Conservation (phyloP, 2,329 filamentous ascomycete genomes). For the Zymoseptoria passerinii region DNA sequence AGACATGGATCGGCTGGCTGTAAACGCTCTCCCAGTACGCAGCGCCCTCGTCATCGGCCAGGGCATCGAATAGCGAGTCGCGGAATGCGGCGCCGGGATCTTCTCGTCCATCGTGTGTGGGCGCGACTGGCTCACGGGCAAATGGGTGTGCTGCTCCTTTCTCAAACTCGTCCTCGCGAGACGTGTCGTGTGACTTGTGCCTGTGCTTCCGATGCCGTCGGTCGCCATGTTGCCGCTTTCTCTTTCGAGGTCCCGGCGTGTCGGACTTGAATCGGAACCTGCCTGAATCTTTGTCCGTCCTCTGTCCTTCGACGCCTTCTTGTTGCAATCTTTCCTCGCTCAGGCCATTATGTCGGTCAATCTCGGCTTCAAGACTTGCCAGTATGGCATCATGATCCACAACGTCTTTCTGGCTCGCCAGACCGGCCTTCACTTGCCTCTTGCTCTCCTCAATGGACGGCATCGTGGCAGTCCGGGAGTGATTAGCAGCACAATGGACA, state of each 20-base stretch:
- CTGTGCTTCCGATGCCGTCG: slow-evolving; percentile 9
- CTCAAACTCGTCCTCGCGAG: slow-evolving; percentile 1
- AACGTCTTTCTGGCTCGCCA: slow-evolving; percentile 13
- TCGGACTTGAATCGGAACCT: slow-evolving; percentile 28
- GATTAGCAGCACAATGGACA: neutral
- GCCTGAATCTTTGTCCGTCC: slow-evolving; percentile 1
- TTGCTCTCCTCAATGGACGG: slow-evolving; percentile 28
- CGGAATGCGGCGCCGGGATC: slow-evolving; percentile 73
- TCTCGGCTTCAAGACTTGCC: slow-evolving; percentile 26
- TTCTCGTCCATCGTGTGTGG: slow-evolving; percentile 30
- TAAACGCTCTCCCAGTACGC: slow-evolving; percentile 96
- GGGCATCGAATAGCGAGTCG: slow-evolving; percentile 90
- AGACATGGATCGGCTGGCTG: slow-evolving; percentile 84
- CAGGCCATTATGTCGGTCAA: slow-evolving; percentile 25
- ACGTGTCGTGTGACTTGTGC: slow-evolving; percentile 4
- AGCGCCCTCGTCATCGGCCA: slow-evolving; percentile 93
- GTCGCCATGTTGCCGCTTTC: slow-evolving; percentile 12
- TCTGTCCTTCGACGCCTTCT: neutral
- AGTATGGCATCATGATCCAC: slow-evolving; percentile 28
- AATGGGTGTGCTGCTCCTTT: slow-evolving; percentile 25
- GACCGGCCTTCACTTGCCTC: slow-evolving; percentile 22
- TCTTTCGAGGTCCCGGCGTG: slow-evolving; percentile 15
- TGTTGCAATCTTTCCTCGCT: neutral
- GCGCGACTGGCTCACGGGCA: slow-evolving; percentile 24
- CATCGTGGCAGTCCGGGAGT: slow-evolving; percentile 16